phyloP scores from a whole-genome alignment of 768 basidiomycete species.

The Lentinula sp. region DNA sequence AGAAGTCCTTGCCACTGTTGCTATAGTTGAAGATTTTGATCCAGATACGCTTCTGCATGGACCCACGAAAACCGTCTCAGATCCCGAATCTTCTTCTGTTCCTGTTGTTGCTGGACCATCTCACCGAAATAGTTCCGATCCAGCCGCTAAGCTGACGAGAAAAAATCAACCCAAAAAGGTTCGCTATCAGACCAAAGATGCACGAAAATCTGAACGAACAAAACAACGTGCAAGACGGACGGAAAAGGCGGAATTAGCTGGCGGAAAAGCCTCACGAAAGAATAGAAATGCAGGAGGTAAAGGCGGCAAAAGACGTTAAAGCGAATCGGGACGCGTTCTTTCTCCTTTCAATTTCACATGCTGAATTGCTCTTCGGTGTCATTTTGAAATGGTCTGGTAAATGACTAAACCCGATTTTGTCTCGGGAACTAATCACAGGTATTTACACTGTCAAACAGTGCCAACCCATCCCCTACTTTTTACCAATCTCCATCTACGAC shows the following conservation, averaged over 20 bases:
- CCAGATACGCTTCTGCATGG: conserved; percentile 55
- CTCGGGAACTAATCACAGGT: neutral
- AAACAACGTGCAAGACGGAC: conserved; percentile 61
- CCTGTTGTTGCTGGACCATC: neutral
- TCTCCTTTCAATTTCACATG: neutral
- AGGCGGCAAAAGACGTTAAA: neutral
- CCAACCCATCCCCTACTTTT: neutral
- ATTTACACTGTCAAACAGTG: neutral
- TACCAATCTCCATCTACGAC: neutral
- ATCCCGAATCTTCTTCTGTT: neutral
- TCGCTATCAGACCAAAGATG: conserved; percentile 68
- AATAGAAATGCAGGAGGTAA: conserved; percentile 12
- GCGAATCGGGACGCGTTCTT: neutral
- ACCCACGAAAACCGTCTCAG: conserved; percentile 15
- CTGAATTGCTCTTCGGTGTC: neutral
- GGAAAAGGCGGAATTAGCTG: conserved; percentile 69
- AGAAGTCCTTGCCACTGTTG: conserved; percentile 82
- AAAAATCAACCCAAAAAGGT: conserved; percentile 36
- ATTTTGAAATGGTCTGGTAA: neutral
- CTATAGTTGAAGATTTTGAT: conserved; percentile 90
- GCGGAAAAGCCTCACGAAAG: conserved; percentile 53
- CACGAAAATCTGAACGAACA: conserved; percentile 49
- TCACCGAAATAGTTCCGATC: conserved; percentile 12
- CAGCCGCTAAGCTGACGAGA: conserved; percentile 10
- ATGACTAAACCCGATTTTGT: neutral